Percentiles rank a stretch among this genome's conserved stretches.
phyloP scores from a whole-genome alignment of 306 rosid species.

The Abrus precatorius region DNA sequence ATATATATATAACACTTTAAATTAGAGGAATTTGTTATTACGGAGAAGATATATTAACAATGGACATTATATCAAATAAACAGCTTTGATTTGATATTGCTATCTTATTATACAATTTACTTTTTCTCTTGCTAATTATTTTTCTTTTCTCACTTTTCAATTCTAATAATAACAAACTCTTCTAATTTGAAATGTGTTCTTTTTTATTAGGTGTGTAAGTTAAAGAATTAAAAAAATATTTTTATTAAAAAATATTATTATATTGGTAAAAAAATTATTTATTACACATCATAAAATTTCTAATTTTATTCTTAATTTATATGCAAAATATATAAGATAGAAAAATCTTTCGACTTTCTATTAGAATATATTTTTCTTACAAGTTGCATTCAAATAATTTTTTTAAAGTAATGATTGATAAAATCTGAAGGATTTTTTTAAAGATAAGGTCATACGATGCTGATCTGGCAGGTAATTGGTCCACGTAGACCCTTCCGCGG shows the following conservation, averaged over 20 bases:
- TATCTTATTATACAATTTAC: too few species aligned
- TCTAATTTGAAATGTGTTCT: too few species aligned
- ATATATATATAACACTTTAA: neutral
- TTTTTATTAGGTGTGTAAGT: too few species aligned
- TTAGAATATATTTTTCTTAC: neutral
- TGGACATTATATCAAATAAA: too few species aligned
- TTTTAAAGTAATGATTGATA: neutral
- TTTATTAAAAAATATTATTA: neutral
- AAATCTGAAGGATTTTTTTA: neutral
- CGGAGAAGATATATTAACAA: too few species aligned
- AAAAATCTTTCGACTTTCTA: neutral
- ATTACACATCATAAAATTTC: neutral
- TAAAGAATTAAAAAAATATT: too few species aligned
- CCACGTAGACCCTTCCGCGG: slow-evolving; percentile 29
- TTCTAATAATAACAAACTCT: too few species aligned
- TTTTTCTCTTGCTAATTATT: too few species aligned
- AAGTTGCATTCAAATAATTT: neutral
- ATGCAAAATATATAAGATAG: too few species aligned
- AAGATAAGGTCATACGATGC: neutral
- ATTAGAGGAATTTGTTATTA: neutral
- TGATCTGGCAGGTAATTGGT: slow-evolving; percentile 38
- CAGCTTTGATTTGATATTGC: too few species aligned
- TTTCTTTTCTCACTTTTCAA: too few species aligned
- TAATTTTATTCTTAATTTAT: too few species aligned
- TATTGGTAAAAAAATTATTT: neutral